A percentile compares a stretch with the other conserved stretches of the same genome.
These are phyloP conservation scores for Colletotrichum camelliae DNA, from an alignment of 2,329 filamentous ascomycete species.

Conservation along the genomic window DNA sequence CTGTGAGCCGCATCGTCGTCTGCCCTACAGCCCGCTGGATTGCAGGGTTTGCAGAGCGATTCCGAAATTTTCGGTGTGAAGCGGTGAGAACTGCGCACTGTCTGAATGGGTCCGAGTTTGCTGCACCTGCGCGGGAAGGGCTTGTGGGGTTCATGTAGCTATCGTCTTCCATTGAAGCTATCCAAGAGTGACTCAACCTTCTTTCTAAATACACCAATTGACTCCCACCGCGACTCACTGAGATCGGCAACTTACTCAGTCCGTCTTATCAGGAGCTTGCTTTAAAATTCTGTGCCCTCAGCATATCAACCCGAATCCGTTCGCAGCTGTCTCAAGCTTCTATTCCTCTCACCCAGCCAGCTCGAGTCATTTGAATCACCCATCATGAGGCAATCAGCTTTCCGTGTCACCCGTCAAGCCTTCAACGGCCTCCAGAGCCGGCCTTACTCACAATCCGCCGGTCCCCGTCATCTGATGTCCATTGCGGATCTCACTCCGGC, in stretches of 20 bases:
- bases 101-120: conserved; percentile 9
- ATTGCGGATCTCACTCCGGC: conserved; percentile 82
- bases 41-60: background rate
- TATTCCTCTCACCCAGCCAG: background rate
- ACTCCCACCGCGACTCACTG: background rate
- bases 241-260: background rate
- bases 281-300: background rate
- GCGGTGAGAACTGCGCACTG: conserved; percentile 9
- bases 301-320: background rate
- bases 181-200: conserved; percentile 17
- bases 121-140: background rate
- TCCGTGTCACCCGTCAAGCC: conserved; percentile 38
- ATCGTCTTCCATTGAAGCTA: conserved; percentile 6
- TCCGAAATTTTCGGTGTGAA: conserved; percentile 23
- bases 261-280: background rate
- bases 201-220: background rate
- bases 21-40: background rate
- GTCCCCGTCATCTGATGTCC: conserved; percentile 86
- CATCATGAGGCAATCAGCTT: conserved; percentile 38
- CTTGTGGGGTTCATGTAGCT: background rate
- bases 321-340: background rate
- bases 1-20: background rate
- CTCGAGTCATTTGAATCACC: background rate
- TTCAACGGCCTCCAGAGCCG: conserved; percentile 44
- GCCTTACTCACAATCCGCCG: conserved; percentile 43